Evolutionary conservation across 495 filamentous ascomycete species (phyloP), one percentile per base, ranked within the genome.

Genomic region (Penicilliopsis zonata): DNA sequence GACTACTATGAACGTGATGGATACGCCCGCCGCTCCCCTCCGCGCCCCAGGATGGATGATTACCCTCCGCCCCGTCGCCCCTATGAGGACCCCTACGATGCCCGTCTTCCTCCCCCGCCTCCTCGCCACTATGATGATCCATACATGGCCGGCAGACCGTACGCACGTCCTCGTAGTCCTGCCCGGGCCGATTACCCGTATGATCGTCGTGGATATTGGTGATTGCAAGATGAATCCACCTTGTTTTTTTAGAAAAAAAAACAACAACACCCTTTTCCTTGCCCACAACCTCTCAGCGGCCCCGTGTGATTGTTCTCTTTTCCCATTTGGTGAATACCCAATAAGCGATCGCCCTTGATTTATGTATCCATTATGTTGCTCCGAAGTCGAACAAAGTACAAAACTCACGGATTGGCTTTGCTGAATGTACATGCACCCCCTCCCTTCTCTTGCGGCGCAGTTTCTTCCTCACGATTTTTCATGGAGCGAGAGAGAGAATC

Each of bases 1-100:
- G 88, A 92, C 45, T 87, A 94, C 52, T 86, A 95, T 46, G 73
- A 80, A 28, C 73, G 78, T 34, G 70, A 75, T 42, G 71, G 80
- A 26, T 86, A 87, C 55, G 70, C 57, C 36, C 73, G 82, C 28
- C 64, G 69, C 10, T 67, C 61, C 41, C 68, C 84, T 16, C 82
- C 86, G 13, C 82, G 72, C 29, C 80, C 82, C 39, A 63, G 67
- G 28, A 59, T 80, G 18, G 85, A 92, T 35, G 86, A 92, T 41
- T 78, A 80, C 27, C 75, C 83, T 15, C 61, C 65, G 26, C 61
- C 65, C 15, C 64, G 67, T 39, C 61, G 64, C 41, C 55, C 57
- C 12, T 70, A 70, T 40, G 65, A 71, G 36, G 68, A 71, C 43
- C 62, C 59, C 8, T 69, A 70, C 45, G 60, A 63, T 49, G 46